These are phyloP conservation scores for Scedosporium aurantiacum DNA, from an alignment of 2,329 filamentous ascomycete genomes.

Conservation along the genomic window DNA sequence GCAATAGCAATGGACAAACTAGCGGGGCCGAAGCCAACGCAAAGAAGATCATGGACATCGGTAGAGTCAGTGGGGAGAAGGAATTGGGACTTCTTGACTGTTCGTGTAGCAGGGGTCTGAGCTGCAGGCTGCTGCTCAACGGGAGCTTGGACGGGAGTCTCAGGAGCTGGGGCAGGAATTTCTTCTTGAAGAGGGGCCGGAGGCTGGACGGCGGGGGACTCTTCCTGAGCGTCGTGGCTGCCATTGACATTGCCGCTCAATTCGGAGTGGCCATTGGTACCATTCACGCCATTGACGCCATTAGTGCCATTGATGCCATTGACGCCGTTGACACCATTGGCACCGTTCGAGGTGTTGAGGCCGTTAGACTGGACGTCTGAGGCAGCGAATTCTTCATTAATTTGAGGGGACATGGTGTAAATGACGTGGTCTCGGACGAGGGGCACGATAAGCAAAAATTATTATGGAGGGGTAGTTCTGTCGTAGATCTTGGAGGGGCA, in stretches of 20 bases:
- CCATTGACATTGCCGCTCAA: conserved; percentile 13
- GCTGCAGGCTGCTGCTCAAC: neutral
- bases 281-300: conserved; percentile 3
- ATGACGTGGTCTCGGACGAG: neutral
- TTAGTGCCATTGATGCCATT: conserved; percentile 9
- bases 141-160: neutral
- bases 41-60: conserved; percentile 73
- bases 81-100: conserved; percentile 22
- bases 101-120: neutral
- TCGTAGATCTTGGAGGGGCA: neutral
- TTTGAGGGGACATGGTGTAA: neutral
- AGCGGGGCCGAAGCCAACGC: conserved; percentile 86
- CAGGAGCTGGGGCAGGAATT: neutral
- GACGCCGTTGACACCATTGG: conserved; percentile 22
- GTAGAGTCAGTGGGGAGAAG: conserved; percentile 44
- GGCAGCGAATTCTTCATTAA: neutral
- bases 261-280: conserved; percentile 11
- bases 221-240: conserved; percentile 10
- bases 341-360: conserved; percentile 10
- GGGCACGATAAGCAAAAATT: neutral
- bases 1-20: conserved; percentile 83
- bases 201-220: neutral
- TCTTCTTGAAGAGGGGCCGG: neutral
- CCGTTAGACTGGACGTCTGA: neutral
- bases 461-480: neutral